Evolutionary conservation across 768 basidiomycete genomes (phyloP).

Genomic region (Mycena vitilis): DNA sequence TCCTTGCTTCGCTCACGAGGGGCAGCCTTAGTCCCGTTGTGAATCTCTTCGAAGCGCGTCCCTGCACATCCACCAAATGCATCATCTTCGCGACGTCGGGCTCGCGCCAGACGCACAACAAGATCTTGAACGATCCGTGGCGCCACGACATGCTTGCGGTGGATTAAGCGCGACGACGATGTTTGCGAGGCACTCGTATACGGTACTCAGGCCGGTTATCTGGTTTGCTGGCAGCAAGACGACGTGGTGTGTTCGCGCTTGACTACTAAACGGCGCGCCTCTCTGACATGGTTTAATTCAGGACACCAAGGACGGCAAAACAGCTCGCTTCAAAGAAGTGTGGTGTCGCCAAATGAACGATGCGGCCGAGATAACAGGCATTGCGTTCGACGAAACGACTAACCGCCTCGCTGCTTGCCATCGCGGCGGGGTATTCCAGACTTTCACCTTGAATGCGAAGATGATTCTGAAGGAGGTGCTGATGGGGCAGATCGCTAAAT

Average conservation of each 20-base stretch:
- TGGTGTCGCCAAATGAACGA: conserved; percentile 5
- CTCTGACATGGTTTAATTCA: conserved; percentile 13
- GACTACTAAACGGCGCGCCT: conserved; percentile 19
- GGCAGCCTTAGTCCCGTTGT: background rate
- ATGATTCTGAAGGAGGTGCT: conserved; percentile 34
- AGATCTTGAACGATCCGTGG: conserved; percentile 21
- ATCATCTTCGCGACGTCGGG: conserved; percentile 12
- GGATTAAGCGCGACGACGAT: conserved; percentile 36
- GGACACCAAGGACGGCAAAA: conserved; percentile 12
- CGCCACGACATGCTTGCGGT: conserved; percentile 33
- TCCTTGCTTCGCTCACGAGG: background rate
- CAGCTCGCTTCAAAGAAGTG: conserved; percentile 19
- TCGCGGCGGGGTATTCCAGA: conserved; percentile 34
- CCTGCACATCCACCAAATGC: conserved; percentile 13
- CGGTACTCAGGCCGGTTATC: conserved; percentile 35
- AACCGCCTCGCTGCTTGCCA: conserved; percentile 36
- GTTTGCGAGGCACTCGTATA: conserved; percentile 30
- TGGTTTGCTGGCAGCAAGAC: conserved; percentile 35
- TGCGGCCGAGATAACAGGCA: conserved; percentile 35
- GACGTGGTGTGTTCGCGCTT: background rate
- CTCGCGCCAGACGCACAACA: conserved; percentile 19
- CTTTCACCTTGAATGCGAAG: conserved; percentile 28
- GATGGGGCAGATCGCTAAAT: conserved; percentile 26
- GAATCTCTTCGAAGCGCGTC: background rate
- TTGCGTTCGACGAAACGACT: conserved; percentile 35